Conservation (phyloP, 1,284 basidiomycete genomes). For the Naganishia sp. region DNA sequence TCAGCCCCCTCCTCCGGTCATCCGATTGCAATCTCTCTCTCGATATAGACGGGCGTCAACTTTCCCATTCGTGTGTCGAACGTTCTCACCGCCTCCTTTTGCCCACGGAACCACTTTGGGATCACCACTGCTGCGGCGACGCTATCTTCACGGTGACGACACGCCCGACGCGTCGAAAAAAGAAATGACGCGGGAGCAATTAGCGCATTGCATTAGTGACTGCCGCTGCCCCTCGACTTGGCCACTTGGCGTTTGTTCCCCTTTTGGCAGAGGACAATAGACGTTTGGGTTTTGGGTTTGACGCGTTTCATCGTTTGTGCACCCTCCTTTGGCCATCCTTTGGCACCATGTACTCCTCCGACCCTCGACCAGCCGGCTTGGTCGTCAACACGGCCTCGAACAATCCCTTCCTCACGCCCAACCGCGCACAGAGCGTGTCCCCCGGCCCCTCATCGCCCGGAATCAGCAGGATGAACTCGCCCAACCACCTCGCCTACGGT, state of each 20-base stretch:
- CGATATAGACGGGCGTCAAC: not conserved
- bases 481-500: constrained; percentile 3
- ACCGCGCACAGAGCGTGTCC: not conserved
- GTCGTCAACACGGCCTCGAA: constrained; percentile 2
- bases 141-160: not conserved
- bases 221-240: not conserved
- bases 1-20: no score
- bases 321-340: not conserved
- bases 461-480: constrained; percentile 7
- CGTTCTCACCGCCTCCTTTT: no score
- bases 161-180: constrained; percentile 2
- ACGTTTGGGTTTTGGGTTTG: no score
- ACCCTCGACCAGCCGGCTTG: constrained; percentile 10
- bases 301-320: no score
- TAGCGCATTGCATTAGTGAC: not conserved
- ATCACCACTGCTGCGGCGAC: not conserved
- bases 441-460: constrained; percentile 6
- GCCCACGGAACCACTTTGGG: no score
- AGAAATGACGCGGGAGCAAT: not conserved
- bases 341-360: not conserved
- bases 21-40: no score
- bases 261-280: not conserved
- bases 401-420: constrained; percentile 5
- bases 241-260: constrained; percentile 10
- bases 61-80: no score